Conservation (phyloP, 371 early-diverging fungal genomes). For the Mucor mucedo region DNA sequence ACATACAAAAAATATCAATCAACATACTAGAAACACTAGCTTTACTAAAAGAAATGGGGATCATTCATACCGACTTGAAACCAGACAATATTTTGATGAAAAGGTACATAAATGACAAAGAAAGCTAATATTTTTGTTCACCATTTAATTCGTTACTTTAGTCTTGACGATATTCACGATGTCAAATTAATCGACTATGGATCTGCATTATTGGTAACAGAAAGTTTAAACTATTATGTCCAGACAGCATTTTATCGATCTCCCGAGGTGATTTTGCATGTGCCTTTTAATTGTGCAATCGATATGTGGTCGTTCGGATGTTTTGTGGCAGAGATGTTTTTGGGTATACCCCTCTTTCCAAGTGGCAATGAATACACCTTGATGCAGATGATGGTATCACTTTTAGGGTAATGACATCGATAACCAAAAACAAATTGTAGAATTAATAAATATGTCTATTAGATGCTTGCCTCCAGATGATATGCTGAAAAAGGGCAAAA, state of each 20-base stretch:
- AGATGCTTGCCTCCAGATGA: constrained; percentile 22
- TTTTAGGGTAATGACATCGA: constrained; percentile 66
- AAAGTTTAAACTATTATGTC: constrained; percentile 86
- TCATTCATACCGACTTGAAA: constrained; percentile 98
- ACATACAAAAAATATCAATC: constrained; percentile 82
- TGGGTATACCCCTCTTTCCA: constrained; percentile 92
- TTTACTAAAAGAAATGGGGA: constrained; percentile 77
- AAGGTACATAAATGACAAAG: constrained; percentile 49
- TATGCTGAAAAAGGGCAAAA: constrained; percentile 16
- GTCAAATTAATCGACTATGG: constrained; percentile 99
- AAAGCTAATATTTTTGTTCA: not conserved
- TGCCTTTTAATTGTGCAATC: constrained; percentile 88
- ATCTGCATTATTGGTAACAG: constrained; percentile 88
- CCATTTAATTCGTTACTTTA: not conserved
- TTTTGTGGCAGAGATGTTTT: constrained; percentile 96
- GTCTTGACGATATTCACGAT: constrained; percentile 72
- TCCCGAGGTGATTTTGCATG: constrained; percentile 95
- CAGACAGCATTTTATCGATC: constrained; percentile 97
- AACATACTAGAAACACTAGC: constrained; percentile 91
- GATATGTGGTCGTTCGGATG: constrained; percentile 99
- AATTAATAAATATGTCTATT: not conserved
- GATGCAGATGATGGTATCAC: constrained; percentile 83
- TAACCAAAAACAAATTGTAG: not conserved
- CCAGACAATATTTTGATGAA: constrained; percentile 97
- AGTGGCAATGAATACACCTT: constrained; percentile 93